Conservation (phyloP, 2,329 filamentous ascomycete genomes). For the Setomelanomma holmii region DNA sequence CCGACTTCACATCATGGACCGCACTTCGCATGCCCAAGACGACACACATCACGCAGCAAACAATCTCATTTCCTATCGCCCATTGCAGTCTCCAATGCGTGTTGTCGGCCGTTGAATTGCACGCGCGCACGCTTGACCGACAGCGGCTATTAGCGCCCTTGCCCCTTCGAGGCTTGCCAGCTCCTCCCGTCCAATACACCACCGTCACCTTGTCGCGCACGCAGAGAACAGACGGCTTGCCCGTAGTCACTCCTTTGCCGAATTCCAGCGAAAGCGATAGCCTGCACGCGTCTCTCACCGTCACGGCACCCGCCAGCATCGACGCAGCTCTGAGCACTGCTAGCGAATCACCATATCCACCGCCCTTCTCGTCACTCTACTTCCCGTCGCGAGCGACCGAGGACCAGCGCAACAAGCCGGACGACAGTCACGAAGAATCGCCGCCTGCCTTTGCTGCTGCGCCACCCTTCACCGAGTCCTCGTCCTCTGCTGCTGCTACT, state of each 20-base stretch:
- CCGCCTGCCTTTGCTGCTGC: slow-evolving; percentile 61
- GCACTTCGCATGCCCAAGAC: background rate
- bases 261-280: slow-evolving; percentile 32
- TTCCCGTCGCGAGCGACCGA: slow-evolving; percentile 57
- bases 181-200: slow-evolving; percentile 27
- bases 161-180: slow-evolving; percentile 33
- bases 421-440: slow-evolving; percentile 45
- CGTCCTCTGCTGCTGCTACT: slow-evolving; percentile 50
- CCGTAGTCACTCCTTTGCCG: slow-evolving; percentile 53
- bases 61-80: slow-evolving; percentile 17
- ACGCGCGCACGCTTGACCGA: slow-evolving; percentile 35
- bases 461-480: slow-evolving; percentile 59
- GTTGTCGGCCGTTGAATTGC: slow-evolving; percentile 28
- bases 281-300: slow-evolving; percentile 35
- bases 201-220: slow-evolving; percentile 55
- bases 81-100: slow-evolving; percentile 32
- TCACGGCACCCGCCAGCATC: slow-evolving; percentile 46
- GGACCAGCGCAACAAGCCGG: slow-evolving; percentile 57
- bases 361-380: slow-evolving; percentile 70
- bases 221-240: slow-evolving; percentile 53
- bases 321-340: slow-evolving; percentile 49
- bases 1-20: slow-evolving; percentile 16
- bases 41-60: slow-evolving; percentile 13
- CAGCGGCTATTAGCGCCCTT: slow-evolving; percentile 35
- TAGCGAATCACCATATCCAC: slow-evolving; percentile 63